These are phyloP conservation scores for Ceratocystis cubensis DNA, from an alignment of 2,329 filamentous ascomycete genomes.

Conservation along the genomic window DNA sequence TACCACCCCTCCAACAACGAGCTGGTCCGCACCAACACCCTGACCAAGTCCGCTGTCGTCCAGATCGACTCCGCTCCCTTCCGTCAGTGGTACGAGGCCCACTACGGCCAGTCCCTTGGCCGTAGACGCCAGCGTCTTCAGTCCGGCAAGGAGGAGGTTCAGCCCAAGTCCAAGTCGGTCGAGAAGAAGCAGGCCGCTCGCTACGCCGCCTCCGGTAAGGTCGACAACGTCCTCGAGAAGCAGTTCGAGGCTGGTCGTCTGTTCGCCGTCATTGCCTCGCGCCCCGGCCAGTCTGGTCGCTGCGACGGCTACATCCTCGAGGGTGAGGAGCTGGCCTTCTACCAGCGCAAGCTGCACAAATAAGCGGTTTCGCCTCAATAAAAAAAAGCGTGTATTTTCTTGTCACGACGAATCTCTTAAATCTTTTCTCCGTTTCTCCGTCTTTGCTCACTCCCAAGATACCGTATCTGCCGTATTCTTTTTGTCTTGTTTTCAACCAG, in stretches of 20 bases:
- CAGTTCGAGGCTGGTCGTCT: slow-evolving; percentile 99
- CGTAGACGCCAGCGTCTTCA: slow-evolving; percentile 81
- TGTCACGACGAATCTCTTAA: slow-evolving; percentile 8
- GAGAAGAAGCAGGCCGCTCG: slow-evolving; percentile 94
- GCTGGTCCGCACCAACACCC: slow-evolving; percentile 98
- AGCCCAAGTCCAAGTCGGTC: slow-evolving; percentile 90
- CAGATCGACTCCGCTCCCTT: slow-evolving; percentile 98
- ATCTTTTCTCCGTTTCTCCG: neutral
- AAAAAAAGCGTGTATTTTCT: slow-evolving; percentile 21
- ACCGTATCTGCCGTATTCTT: neutral
- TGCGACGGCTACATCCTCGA: slow-evolving; percentile 96
- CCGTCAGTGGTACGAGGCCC: slow-evolving; percentile 99
- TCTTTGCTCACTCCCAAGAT: neutral
- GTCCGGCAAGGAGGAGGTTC: slow-evolving; percentile 45
- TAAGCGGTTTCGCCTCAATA: slow-evolving; percentile 40
- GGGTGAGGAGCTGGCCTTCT: slow-evolving; percentile 99
- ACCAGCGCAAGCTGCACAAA: slow-evolving; percentile 99
- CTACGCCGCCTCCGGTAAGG: slow-evolving; percentile 75
- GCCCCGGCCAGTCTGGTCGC: slow-evolving; percentile 94
- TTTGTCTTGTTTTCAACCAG: slow-evolving; percentile 4
- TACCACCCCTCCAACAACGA: slow-evolving; percentile 99
- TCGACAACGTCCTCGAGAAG: slow-evolving; percentile 83
- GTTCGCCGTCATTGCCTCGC: slow-evolving; percentile 81
- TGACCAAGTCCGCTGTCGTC: slow-evolving; percentile 97
- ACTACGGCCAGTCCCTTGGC: slow-evolving; percentile 88